These are phyloP conservation scores for Vanderwaltozyma tropicalis DNA, from an alignment of 805 yeast genomes.

Conservation along the genomic window DNA sequence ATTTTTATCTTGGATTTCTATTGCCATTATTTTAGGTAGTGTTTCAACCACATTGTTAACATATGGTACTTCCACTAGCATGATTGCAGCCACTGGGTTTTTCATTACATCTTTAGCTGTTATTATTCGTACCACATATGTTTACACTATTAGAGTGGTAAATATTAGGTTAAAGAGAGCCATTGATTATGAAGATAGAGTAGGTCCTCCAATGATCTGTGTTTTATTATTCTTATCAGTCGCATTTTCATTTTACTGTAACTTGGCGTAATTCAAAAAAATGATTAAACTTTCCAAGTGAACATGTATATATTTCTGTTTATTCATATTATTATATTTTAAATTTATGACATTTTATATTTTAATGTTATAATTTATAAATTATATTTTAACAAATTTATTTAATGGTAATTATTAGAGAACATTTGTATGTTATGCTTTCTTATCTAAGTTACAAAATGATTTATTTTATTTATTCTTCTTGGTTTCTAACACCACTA, in stretches of 20 bases:
- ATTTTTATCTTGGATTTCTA: conserved; percentile 84
- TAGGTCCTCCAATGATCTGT: conserved; percentile 84
- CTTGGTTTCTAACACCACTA: conserved; percentile 73
- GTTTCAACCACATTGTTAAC: conserved; percentile 79
- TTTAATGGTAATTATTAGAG: background rate
- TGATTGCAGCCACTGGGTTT: conserved; percentile 79
- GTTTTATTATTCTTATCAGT: conserved; percentile 61
- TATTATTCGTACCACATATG: conserved; percentile 57
- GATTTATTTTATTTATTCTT: conserved; percentile 7
- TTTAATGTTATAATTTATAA: too few species aligned
- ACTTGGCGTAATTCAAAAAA: conserved; percentile 5
- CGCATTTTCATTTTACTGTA: conserved; percentile 45
- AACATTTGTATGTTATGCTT: background rate
- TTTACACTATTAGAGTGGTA: conserved; percentile 72
- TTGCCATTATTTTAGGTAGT: conserved; percentile 78
- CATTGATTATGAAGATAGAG: conserved; percentile 72
- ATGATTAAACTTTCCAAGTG: background rate
- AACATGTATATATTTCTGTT: background rate
- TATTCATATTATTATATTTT: too few species aligned
- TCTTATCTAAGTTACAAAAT: background rate
- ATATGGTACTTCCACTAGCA: conserved; percentile 67
- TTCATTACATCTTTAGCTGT: conserved; percentile 70
- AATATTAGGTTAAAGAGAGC: conserved; percentile 77
- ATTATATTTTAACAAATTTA: background rate
- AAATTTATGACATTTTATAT: too few species aligned